Conservation (phyloP, 805 yeast genomes). For the Suhomyces sp. region DNA sequence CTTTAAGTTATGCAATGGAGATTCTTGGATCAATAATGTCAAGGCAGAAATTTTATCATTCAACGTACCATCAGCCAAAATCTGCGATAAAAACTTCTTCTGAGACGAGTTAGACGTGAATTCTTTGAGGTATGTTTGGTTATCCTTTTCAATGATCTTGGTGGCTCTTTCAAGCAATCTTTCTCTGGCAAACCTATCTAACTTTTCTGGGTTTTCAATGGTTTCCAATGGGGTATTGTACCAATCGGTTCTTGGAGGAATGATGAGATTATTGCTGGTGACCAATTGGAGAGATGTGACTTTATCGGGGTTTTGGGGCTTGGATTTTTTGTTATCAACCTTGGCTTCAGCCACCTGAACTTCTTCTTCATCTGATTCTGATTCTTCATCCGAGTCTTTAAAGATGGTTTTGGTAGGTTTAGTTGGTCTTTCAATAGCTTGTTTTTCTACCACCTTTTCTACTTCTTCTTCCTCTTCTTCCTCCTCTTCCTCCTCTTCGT, state of each 20-base stretch:
- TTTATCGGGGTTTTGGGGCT: constrained; percentile 23
- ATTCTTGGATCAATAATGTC: constrained; percentile 89
- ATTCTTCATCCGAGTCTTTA: constrained; percentile 13
- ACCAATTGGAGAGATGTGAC: constrained; percentile 47
- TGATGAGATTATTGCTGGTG: constrained; percentile 51
- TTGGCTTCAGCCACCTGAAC: constrained; percentile 13
- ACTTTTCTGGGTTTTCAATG: constrained; percentile 30
- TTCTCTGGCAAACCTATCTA: constrained; percentile 56
- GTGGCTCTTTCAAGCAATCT: constrained; percentile 66
- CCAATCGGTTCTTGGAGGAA: constrained; percentile 76
- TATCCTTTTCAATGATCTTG: constrained; percentile 65
- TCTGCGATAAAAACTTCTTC: constrained; percentile 83
- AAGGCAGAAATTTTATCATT: constrained; percentile 94
- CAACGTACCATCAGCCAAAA: constrained; percentile 88
- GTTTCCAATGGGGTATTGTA: constrained; percentile 50
- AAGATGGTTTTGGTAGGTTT: no score
- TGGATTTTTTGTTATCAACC: constrained; percentile 10
- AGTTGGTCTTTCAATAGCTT: no score
- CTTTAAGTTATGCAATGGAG: constrained; percentile 85
- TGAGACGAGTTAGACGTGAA: constrained; percentile 76
- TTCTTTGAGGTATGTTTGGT: constrained; percentile 66
- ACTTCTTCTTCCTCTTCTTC: constrained; percentile 37
- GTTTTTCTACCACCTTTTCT: constrained; percentile 23
- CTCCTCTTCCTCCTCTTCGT: constrained; percentile 33
- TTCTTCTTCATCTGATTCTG: constrained; percentile 11